Evolutionary conservation across 129 eudicot species (phyloP), one percentile per base, ranked within the genome.

Genomic region (Flaveria robusta): DNA sequence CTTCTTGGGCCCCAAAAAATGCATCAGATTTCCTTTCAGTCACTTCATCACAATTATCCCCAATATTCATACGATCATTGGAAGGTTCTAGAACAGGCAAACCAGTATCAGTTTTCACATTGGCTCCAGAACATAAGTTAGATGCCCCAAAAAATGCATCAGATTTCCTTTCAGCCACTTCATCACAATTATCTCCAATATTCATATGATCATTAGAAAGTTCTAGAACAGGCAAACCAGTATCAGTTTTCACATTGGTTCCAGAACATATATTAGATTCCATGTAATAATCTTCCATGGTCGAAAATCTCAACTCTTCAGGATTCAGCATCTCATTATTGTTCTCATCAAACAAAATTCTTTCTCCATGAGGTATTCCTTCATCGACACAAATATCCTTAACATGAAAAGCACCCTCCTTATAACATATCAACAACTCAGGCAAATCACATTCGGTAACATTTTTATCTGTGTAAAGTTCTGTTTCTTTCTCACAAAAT

Each of bases 371-470:
- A 69, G 82, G 85, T 68, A 81, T 65, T 49, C 96, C 96, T 19
- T 87, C 98, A 71, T 93, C 98, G 27, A 93, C 78, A 37, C 96
- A 84, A 43, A 93, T 93, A 81, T 93, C 97, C 86, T 87, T 91
- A 31, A 94, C 88, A 41, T 70, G 82, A 72, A 67, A 76, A 54
- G 49, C 82, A 27, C 66, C 81, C 55, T 88, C 97, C 72, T 88
- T 87, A 74, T 88, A 88, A 79, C 97, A 88, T 72, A 90, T 85
- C 23, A 82, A 60, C 71, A 87, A 77, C 79, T 93, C 92, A 6
- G 98, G 93, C 67, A 82, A 70, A 31, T 87, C 91, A 78, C 84
- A 87, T 63, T 91, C 97, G 83, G 74, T 47, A 1, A 91, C 80
- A 78, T 67, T 76, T 71, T 88, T 91, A 77, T 89, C 97, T 2